Evolutionary conservation across 176 grass and related monocot genomes (phyloP).

Genomic region (Luzula sylvatica): DNA sequence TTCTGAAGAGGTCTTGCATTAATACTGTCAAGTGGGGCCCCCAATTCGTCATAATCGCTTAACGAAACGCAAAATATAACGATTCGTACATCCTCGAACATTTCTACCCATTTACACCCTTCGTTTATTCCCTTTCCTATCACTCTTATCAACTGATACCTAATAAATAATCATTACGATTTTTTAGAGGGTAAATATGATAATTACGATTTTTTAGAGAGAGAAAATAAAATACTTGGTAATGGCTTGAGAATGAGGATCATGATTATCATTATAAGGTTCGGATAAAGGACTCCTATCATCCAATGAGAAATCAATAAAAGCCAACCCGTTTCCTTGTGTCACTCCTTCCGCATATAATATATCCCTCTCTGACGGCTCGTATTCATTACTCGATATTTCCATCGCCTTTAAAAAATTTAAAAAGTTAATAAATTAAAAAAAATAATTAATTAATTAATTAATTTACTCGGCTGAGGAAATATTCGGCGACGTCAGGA

Average conservation of each 20-base stretch:
- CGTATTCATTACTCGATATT: conserved; percentile 96
- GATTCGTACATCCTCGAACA: conserved; percentile 89
- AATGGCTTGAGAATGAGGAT: conserved; percentile 45
- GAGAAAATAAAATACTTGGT: conserved; percentile 45
- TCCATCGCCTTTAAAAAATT: conserved; percentile 50
- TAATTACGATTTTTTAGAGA: not conserved
- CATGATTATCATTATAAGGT: conserved; percentile 52
- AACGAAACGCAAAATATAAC: conserved; percentile 81
- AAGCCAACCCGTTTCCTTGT: conserved; percentile 88
- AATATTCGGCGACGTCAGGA: conserved; percentile 80
- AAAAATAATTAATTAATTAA: not conserved
- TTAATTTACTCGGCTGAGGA: conserved; percentile 66
- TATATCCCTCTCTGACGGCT: conserved; percentile 87
- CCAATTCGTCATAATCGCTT: conserved; percentile 69
- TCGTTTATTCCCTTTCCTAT: conserved; percentile 75
- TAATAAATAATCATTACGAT: conserved; percentile 1
- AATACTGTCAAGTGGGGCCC: conserved; percentile 19
- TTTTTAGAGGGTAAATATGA: not conserved
- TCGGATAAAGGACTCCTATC: conserved; percentile 83
- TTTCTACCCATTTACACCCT: conserved; percentile 97
- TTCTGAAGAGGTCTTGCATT: conserved; percentile 35
- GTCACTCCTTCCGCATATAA: conserved; percentile 90
- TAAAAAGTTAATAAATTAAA: not conserved
- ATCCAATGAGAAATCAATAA: conserved; percentile 78
- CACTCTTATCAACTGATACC: conserved; percentile 85